Evolutionary conservation across 108 stramenopile species (phyloP), one percentile per base, ranked within the genome.

Genomic region (Hondaea fermentalgiana): DNA sequence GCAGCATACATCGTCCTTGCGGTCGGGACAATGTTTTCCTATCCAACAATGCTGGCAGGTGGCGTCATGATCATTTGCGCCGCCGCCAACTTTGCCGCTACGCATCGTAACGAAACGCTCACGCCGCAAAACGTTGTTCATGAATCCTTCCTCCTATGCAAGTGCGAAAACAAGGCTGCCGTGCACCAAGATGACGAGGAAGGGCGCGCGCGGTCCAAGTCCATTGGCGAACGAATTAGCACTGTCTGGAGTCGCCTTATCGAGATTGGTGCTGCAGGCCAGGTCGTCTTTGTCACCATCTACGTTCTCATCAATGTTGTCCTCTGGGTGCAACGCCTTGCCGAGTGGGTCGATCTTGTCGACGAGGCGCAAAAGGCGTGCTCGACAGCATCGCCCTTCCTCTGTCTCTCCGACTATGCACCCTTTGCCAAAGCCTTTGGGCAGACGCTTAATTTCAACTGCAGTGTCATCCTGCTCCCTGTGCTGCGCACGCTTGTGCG

Each of bases 391-490:
- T 25, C 45, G 19, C 45, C 51, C 16, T 83, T 45, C 59, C 60
- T 60, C 5, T 83, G 76, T 45, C n/a, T 83, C 49, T 53, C 76
- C 12, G 51, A 53, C 49, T 83, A 25, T 12, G 76, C 76, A 4
- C 76, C 76, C 51, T 83, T 53, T 53, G 76, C 76, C 45, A 83
- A 83, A 23, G 76, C 49, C 25, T 83, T 83, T 53, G 76, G 76
- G 0, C 45, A 47, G 51, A 83, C 49, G 4, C 51, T 83, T 3
- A 53, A 83, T 23, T 83, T 83, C 76, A 53, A 47, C n/a, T 83
- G 76, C 76, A 53, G 49, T 12, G 76, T 53, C 25, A 47, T 83
- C 4, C 25, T 83, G 10, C 45, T 83, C 2, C 76, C 76, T 35
- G 76, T 83, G 1, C 12, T 83, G 49, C 76, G 76, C 25, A 53